These are phyloP conservation scores for Plasmodium billcollinsi DNA, from an alignment of 169 alveolate species.

Conservation along the genomic window DNA sequence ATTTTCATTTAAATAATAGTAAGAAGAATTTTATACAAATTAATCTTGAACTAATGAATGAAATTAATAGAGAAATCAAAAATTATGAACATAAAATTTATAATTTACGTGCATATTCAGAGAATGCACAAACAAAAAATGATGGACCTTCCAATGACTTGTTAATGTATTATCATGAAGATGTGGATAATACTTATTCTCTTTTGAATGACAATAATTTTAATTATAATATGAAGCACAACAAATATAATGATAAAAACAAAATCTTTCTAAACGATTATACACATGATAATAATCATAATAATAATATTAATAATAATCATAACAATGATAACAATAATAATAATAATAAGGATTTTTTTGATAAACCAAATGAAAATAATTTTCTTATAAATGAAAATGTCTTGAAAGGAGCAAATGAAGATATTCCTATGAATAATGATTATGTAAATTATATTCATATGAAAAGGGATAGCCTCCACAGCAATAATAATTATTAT, in stretches of 20 bases:
- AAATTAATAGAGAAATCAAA: conserved; percentile 43
- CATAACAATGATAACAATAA: background rate
- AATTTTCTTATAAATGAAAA: conserved; percentile 12
- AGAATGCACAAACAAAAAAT: conserved; percentile 8
- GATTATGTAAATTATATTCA: conserved; percentile 14
- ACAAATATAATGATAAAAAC: conserved; percentile 9
- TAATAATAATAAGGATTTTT: background rate
- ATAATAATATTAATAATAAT: too few relatives aligned
- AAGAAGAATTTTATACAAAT: conserved; percentile 24
- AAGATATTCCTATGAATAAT: conserved; percentile 16
- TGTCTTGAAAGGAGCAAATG: conserved; percentile 12
- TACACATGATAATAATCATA: conserved; percentile 12
- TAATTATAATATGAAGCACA: conserved; percentile 21
- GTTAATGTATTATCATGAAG: conserved; percentile 5
- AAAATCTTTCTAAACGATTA: conserved; percentile 4
- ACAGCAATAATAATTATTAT: background rate
- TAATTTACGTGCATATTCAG: conserved; percentile 19
- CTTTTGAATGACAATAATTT: conserved; percentile 27
- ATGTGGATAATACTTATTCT: conserved; percentile 3
- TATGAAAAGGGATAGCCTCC: background rate
- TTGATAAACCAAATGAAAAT: conserved; percentile 5
- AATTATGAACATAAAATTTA: conserved; percentile 36
- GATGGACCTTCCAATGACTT: background rate
- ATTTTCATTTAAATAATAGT: conserved; percentile 31
- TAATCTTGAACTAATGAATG: conserved; percentile 56